Conservation (phyloP, 352 stramenopile genomes). For the Pythium aquatile region DNA sequence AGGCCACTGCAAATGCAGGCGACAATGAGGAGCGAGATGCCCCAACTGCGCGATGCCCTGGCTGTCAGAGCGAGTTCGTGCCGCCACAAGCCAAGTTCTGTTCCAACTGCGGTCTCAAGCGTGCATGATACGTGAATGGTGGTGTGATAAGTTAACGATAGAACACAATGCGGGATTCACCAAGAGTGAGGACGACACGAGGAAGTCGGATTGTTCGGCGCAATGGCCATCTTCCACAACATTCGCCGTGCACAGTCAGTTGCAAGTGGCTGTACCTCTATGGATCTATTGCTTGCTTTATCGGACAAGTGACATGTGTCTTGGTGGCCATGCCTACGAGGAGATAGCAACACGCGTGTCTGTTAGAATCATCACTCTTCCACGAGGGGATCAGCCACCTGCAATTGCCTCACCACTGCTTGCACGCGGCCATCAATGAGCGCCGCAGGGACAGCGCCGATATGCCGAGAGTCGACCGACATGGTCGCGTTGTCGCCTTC, state of each 20-base stretch:
- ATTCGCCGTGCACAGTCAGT: too few relatives aligned
- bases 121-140: slow-evolving; percentile 13
- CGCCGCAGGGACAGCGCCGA: slow-evolving; percentile 89
- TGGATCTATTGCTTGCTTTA: slow-evolving; percentile 13
- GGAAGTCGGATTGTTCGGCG: too few relatives aligned
- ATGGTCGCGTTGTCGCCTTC: slow-evolving; percentile 95
- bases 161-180: too few relatives aligned
- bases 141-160: neutral
- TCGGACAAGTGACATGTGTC: slow-evolving; percentile 25
- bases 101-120: slow-evolving; percentile 65
- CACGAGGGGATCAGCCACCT: neutral
- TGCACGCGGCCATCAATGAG: slow-evolving; percentile 77
- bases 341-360: neutral
- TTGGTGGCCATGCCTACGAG: slow-evolving; percentile 22
- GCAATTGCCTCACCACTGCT: slow-evolving; percentile 53
- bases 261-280: too few relatives aligned
- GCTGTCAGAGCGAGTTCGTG: slow-evolving; percentile 45
- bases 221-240: too few relatives aligned
- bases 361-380: neutral
- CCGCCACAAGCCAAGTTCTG: slow-evolving; percentile 68
- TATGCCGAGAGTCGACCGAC: slow-evolving; percentile 94
- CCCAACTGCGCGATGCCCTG: slow-evolving; percentile 25
- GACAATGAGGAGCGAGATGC: neutral
- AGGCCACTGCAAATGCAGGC: neutral
- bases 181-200: too few relatives aligned